Evolutionary conservation across 331 rosid genomes (phyloP), one percentile per base, ranked within the genome.

Genomic region (Rosa hybrid): DNA sequence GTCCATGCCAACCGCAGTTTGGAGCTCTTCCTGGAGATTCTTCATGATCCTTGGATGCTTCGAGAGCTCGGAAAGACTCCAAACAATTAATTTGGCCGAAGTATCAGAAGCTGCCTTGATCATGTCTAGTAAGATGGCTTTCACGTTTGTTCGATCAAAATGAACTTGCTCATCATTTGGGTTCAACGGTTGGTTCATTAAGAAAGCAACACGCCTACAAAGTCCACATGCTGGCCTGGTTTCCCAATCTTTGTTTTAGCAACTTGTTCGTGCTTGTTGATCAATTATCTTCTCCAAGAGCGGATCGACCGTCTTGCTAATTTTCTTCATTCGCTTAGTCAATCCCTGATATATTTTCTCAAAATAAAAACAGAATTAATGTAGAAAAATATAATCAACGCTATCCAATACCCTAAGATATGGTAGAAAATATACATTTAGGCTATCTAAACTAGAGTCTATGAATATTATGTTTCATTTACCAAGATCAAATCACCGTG

Each of bases 1-100:
- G 8, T 59, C 72, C 71, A 23, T 8, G 7, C 92, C 90, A 0
- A 91, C 60, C 0, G 56, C 84, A 7, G n/a, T 20, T 17, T 74
- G 23, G 14, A 91, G 23, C 85, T 86, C 92, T 0, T 75, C 74
- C 65, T 89, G 92, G 44, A 87, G 83, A 49, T 9, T 79, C 65
- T 14, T 77, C 89, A 21, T 86, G 2, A 77, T 84, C 23, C 71
- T 77, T 8, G 88, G 91, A 46, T 91, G 74, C 34, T 73, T 81
- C 9, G 87, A 4, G 25, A 87, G 89, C 21, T 86, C 88, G 0
- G 90, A 68, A 9, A 87, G 38, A 4, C 82, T 83, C 91, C 92
- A 89, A 1, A 51, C 76, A 18, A 81, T 16, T 0, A 41, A 16
- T 0, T 65, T 20, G 2, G 78, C 49, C 16, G 91, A 39, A 0